Base-by-base conservation (phyloP, 257 asterid species). In the Striga asiatica region DNA sequence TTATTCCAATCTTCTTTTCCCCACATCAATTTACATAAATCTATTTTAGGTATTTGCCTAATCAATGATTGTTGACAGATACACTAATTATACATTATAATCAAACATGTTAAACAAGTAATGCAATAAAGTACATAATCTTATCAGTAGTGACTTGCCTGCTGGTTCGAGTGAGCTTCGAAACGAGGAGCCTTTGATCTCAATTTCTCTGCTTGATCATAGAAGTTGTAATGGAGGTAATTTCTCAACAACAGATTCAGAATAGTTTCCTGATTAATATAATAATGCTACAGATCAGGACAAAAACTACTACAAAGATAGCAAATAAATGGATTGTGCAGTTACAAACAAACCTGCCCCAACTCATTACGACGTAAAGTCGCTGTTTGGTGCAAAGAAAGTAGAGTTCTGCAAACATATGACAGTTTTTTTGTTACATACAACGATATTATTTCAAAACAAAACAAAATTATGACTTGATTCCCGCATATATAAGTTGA, bases 111-210 rank as follows among this genome's bases (percentile, higher is more conserved):
- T n/a, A 54, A 23, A 58, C 48, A 56, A 43, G 25, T 14, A 61
- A 16, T 14, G 41, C 24, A 14, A 48, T 28, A 21, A 45, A 5
- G 32, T 48, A 16, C 46, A 60, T 12, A 17, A 55, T 43, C 46
- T 28, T 50, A 64, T 45, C 31, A 50, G 60, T n/a, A n/a, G n/a
- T 38, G 65, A 76, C 38, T 75, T 80, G 69, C 95, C 95, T 89
- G 97, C 68, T 83, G 94, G 70, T 89, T 89, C 14, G 97, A 89
- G 69, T 85, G 95, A 67, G 94, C 95, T 80, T 89, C 97, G 70
- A 89, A 89, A 46, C 87, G 89, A 25, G 95, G 97, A 16, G 97
- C 95, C 85, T 89, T 89, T 50, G 95, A 81, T 74, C 97, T 79
- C 78, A 89, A 68, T 72, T 89, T 89, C 77, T 89, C 97, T 0